Evolutionary conservation across 2,329 filamentous ascomycete genomes (phyloP).

Genomic region (Exophiala xenobiotica): DNA sequence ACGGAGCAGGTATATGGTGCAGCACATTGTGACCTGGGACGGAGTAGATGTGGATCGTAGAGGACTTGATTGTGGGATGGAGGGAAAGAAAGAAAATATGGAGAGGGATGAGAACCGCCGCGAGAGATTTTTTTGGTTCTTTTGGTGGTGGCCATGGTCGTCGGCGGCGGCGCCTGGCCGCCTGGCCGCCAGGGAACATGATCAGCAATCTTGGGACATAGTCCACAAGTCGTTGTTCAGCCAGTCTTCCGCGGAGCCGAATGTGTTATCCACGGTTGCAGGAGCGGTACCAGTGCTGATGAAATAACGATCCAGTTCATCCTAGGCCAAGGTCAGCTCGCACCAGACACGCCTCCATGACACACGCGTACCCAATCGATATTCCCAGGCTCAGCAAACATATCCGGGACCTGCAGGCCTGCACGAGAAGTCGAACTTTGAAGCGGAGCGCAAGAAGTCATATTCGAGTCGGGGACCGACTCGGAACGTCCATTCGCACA

Average conservation of each 20-base stretch:
- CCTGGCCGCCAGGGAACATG: too few relatives aligned
- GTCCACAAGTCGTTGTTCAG: neutral
- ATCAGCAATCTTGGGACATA: neutral
- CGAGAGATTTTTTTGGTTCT: too few relatives aligned
- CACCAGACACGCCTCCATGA: neutral
- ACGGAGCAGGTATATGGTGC: too few relatives aligned
- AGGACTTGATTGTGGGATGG: too few relatives aligned
- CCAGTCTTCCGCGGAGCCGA: neutral
- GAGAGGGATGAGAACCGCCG: too few relatives aligned
- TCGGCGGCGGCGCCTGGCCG: too few relatives aligned
- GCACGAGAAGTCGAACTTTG: neutral
- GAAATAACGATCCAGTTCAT: slow-evolving; percentile 1
- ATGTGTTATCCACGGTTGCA: neutral
- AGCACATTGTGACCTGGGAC: too few relatives aligned
- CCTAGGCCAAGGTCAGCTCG: neutral
- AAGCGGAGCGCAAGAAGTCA: neutral
- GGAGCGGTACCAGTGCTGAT: neutral
- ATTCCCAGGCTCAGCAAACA: neutral
- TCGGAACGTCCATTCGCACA: neutral
- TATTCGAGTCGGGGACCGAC: neutral
- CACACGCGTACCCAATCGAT: neutral
- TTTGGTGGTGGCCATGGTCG: too few relatives aligned
- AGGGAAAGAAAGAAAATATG: too few relatives aligned
- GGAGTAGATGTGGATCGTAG: too few relatives aligned
- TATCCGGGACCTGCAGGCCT: neutral